A percentile compares a stretch with the other conserved stretches of the same genome.
phyloP scores from a whole-genome alignment of 1,139 yeast genomes.

The Saccharomyces hybrid region DNA sequence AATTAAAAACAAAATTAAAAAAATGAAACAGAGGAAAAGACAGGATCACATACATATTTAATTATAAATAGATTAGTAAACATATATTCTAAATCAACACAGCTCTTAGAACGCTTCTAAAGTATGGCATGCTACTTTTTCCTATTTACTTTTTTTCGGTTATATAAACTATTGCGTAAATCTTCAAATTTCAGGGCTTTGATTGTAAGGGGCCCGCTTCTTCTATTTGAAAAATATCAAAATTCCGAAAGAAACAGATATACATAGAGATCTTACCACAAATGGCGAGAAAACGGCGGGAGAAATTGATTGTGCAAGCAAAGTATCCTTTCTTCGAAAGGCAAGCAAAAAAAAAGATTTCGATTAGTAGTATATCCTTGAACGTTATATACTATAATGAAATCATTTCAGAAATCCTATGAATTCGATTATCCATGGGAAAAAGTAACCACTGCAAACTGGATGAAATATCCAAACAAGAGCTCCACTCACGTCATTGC shows the following conservation, averaged over 20 bases:
- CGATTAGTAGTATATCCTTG: not conserved
- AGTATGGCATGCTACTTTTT: no score
- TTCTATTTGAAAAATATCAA: not conserved
- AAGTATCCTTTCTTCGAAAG: not conserved
- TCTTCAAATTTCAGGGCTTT: not conserved
- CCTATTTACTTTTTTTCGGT: not conserved
- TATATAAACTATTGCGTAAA: not conserved
- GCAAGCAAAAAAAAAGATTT: not conserved
- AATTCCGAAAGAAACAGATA: not conserved
- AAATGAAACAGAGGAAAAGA: not conserved
- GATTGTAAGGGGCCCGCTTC: not conserved
- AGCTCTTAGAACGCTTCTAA: not conserved
- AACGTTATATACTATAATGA: conserved; percentile 43
- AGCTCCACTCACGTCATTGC: conserved; percentile 90
- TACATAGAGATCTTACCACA: not conserved
- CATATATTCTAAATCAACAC: not conserved
- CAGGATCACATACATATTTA: not conserved
- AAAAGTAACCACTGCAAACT: conserved; percentile 90
- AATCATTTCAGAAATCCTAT: conserved; percentile 63
- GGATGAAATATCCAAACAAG: conserved; percentile 95
- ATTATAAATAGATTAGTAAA: not conserved
- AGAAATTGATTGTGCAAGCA: not conserved
- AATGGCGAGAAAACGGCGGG: not conserved
- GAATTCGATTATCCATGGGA: conserved; percentile 83
- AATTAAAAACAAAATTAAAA: not conserved